Evolutionary conservation across 495 filamentous ascomycete species (phyloP).

Genomic region (Lophium mytilinum): DNA sequence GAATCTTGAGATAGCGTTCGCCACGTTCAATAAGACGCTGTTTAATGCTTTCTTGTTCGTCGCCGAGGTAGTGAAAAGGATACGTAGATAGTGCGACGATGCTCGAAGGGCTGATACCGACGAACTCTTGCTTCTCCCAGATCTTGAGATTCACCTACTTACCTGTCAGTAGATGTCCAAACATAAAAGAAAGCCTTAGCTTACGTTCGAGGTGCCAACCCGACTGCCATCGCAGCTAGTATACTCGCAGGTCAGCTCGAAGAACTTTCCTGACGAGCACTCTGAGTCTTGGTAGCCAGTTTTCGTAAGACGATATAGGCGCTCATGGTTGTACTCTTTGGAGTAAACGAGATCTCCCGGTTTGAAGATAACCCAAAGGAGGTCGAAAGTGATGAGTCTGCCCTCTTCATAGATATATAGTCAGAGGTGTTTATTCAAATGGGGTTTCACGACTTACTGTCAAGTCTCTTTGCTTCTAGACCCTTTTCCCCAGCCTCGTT

Average conservation of each 20-base stretch:
- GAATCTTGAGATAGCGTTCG: conserved; percentile 8
- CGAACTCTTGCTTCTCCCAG: conserved; percentile 10
- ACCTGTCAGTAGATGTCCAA: not conserved
- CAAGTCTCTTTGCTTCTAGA: conserved; percentile 9
- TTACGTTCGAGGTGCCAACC: conserved; percentile 9
- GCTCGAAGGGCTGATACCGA: conserved; percentile 2
- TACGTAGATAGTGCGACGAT: not conserved
- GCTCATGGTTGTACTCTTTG: conserved; percentile 10
- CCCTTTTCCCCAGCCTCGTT: conserved; percentile 16
- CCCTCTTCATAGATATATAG: not conserved
- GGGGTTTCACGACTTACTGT: not conserved
- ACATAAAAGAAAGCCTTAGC: not conserved
- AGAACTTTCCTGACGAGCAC: conserved; percentile 15
- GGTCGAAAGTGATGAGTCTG: conserved; percentile 18
- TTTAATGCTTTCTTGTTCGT: conserved; percentile 9
- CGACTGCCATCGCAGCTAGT: conserved; percentile 21
- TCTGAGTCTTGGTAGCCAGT: conserved; percentile 20
- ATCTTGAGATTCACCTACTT: not conserved
- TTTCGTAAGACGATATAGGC: conserved; percentile 12
- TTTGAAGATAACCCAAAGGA: conserved; percentile 25
- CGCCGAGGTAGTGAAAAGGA: not conserved
- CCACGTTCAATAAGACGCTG: conserved; percentile 16
- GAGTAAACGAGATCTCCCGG: conserved; percentile 21
- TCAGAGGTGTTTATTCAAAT: too few relatives aligned
- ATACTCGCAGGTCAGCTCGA: conserved; percentile 20